phyloP scores from a whole-genome alignment of 208 protist genomes.

The Leishmania major region DNA sequence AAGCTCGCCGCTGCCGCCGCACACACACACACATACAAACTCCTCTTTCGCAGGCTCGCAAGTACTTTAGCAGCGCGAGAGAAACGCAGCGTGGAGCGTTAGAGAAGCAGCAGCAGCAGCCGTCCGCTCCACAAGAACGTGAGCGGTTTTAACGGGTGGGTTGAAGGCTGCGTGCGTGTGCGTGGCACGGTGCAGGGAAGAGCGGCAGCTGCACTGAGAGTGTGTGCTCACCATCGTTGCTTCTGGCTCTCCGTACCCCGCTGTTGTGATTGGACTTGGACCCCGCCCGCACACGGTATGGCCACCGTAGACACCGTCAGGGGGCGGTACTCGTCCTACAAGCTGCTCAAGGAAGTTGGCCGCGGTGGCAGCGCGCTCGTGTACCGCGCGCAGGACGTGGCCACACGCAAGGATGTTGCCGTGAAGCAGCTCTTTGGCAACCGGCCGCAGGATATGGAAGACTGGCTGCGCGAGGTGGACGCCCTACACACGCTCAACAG shows the following conservation, averaged over 20 bases:
- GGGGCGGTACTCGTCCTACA: slow-evolving; percentile 82
- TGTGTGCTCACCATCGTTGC: neutral
- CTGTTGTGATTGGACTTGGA: neutral
- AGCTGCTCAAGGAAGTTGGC: slow-evolving; percentile 71
- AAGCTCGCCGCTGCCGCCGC: neutral
- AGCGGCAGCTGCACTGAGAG: neutral
- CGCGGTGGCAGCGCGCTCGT: slow-evolving; percentile 77
- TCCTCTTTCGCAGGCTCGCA: neutral
- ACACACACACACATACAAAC: neutral
- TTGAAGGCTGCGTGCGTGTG: neutral
- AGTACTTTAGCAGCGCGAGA: neutral
- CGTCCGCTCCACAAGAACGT: neutral
- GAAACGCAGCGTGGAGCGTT: neutral
- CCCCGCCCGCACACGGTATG: slow-evolving; percentile 12
- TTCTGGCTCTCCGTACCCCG: neutral
- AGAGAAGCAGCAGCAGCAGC: neutral
- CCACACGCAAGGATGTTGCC: slow-evolving; percentile 54
- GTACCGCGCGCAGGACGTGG: slow-evolving; percentile 61
- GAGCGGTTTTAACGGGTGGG: neutral
- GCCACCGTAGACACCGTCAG: slow-evolving; percentile 47
- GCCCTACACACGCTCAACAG: slow-evolving; percentile 55
- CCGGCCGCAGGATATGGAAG: slow-evolving; percentile 41
- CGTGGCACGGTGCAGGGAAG: neutral
- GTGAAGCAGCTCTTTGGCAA: slow-evolving; percentile 64
- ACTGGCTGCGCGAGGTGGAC: slow-evolving; percentile 76